A percentile compares a stretch with the other conserved stretches of the same genome.
These are phyloP conservation scores for Grammothele lineata DNA, from an alignment of 768 basidiomycete genomes.

Conservation along the genomic window DNA sequence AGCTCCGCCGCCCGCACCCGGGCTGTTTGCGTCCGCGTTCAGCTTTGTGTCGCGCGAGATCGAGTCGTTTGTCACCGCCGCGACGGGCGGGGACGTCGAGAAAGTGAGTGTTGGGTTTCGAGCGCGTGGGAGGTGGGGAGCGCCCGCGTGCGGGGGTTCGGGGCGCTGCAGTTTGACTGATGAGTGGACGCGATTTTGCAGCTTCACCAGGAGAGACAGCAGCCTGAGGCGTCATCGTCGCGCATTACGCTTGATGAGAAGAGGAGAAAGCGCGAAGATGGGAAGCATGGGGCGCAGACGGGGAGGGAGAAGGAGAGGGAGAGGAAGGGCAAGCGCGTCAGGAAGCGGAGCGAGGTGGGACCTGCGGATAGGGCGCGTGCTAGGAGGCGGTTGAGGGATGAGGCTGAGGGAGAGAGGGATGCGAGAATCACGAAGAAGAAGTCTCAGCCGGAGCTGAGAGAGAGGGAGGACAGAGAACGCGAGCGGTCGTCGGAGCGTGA, in stretches of 20 bases:
- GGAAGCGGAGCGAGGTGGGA: conserved; percentile 12
- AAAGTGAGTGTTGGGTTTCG: conserved; percentile 48
- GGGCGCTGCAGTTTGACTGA: no score
- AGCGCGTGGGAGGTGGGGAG: not conserved
- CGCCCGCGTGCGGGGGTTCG: not conserved
- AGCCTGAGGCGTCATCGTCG: conserved; percentile 21
- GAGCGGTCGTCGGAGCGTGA: conserved; percentile 9
- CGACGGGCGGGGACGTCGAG: conserved; percentile 49
- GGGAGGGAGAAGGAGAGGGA: conserved; percentile 4
- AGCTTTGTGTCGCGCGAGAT: conserved; percentile 68
- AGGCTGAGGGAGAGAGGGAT: conserved; percentile 5
- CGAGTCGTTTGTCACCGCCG: conserved; percentile 64
- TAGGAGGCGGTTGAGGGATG: conserved; percentile 5
- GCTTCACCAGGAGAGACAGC: not conserved
- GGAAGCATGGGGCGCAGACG: conserved; percentile 2
- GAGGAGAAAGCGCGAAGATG: conserved; percentile 8
- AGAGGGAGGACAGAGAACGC: not conserved
- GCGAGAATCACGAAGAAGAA: conserved; percentile 7
- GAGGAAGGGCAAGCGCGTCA: conserved; percentile 11
- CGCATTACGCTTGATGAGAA: conserved; percentile 20
- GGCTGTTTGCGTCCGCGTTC: conserved; percentile 61
- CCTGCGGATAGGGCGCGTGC: conserved; percentile 7
- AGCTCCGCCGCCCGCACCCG: conserved; percentile 19
- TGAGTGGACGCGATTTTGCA: not conserved
- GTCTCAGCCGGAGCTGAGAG: not conserved